Percentiles rank a stretch among this genome's conserved stretches.
Conservation (phyloP, 2,329 filamentous ascomycete species). For the Fusarium decemcellulare region DNA sequence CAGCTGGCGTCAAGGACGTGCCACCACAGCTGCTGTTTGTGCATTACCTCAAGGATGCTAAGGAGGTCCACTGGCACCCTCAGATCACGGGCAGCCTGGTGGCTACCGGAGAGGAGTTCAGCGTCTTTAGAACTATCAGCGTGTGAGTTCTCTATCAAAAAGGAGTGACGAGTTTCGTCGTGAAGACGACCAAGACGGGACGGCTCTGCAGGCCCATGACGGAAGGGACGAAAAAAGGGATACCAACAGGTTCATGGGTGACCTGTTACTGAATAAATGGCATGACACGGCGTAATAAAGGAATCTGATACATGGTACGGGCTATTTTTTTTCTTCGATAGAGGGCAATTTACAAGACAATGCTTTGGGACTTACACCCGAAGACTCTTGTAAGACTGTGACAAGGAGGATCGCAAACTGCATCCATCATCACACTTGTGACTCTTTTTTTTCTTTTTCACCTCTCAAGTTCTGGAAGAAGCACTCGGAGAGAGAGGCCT, state of each 20-base stretch:
- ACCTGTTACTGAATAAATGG: constrained; percentile 42
- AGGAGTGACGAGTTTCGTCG: neutral
- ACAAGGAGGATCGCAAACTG: neutral
- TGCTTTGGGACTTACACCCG: neutral
- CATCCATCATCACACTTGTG: neutral
- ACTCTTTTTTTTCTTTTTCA: neutral
- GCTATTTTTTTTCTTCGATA: constrained; percentile 23
- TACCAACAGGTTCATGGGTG: constrained; percentile 22
- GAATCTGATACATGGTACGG: constrained; percentile 31
- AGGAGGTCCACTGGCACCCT: constrained; percentile 97
- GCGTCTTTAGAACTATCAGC: constrained; percentile 87
- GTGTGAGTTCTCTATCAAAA: constrained; percentile 63
- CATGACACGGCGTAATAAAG: constrained; percentile 42
- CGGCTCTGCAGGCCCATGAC: neutral
- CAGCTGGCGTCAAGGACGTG: constrained; percentile 88
- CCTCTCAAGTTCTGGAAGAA: neutral
- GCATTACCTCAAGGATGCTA: constrained; percentile 94
- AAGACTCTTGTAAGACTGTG: neutral
- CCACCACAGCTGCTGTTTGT: constrained; percentile 96
- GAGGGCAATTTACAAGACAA: constrained; percentile 23
- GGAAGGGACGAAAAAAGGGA: constrained; percentile 29
- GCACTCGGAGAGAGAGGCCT: neutral
- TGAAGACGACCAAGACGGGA: neutral
- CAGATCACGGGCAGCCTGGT: constrained; percentile 93
- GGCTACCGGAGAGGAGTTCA: constrained; percentile 92